Evolutionary conservation across 2,329 filamentous ascomycete genomes (phyloP), one percentile per base, ranked within the genome.

Genomic region (Achaetomium macrosporum): DNA sequence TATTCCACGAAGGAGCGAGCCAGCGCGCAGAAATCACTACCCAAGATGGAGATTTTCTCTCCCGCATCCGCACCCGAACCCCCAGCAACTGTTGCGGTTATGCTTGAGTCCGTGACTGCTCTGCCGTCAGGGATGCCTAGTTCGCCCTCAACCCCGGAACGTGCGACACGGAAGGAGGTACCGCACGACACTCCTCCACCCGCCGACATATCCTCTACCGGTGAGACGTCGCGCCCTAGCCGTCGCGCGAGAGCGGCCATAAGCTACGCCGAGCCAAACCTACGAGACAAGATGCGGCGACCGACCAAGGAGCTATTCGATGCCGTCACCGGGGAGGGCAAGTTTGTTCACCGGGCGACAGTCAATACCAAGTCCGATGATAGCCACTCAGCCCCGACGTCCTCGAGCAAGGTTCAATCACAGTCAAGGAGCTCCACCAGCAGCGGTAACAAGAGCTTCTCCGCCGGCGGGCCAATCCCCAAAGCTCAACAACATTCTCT

Each of bases 201-300:
- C 5, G 67, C 72, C 15, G 78, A 84, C 58, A 76, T 84, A 35
- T 78, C 76, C 8, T 71, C 69, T 8, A 74, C 68, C 35, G 76
- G 78, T 46, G 79, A 85, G 60, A 78, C 78, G 29, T 75, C 79
- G 29, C 78, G 88, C 42, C 79, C 81, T 19, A 85, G 83, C 60
- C 76, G 88, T 59, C 79, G 88, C 58, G 81, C 82, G 44, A 77
- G 85, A 61, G 72, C 81, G 11, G 76, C 83, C 46, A 79, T 93
- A 56, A 92, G 87, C 71, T 93, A 93, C 66, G 86, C 87, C 11
- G 87, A 92, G 66, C 88, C 88, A 1, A 92, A 87, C 63, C 73
- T 93, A 40, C 79, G 86, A 57, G 86, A 85, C 64, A 93, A 93
- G 71, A 91, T 93, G 88, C 80, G 88, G 54, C 79, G 88, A 54